Base-by-base conservation (phyloP, 176 grass and related monocot genomes). In the Oryza officinalis region DNA sequence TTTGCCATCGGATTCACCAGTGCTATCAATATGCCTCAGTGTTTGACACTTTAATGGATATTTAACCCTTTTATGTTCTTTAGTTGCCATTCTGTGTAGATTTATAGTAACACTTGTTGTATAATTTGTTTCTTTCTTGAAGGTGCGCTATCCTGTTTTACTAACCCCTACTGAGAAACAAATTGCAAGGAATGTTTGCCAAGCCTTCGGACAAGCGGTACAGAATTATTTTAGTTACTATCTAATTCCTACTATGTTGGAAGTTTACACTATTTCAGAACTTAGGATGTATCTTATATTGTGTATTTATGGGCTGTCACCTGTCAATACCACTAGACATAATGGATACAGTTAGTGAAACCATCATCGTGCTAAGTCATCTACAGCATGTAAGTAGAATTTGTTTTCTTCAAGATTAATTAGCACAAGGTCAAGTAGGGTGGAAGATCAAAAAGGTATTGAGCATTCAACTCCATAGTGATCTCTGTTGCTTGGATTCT, bases 71-170 rank as follows among this genome's bases (percentile, higher is more conserved):
- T 41, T 43, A 61, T 78, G 33, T 70, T 25, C 43, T 43, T 69
- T 63, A 65, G 27, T 73, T 80, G 9, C 43, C 15, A 8, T 74
- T 57, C 65, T 72, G n/a, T 65, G 52, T 78, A 73, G 15, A 79
- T 63, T 40, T 75, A 52, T 26, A 79, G 23, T 72, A 33, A 49
- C 31, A 72, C 1, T 68, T 59, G 14, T 28, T 40, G 49, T 77
- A 35, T 85, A 81, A 76, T 71, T 71, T 75, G 67, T 40, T 6
- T 76, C 85, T 86, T 89, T 18, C 27, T 85, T 93, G 54, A 69
- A 98, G 95, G 92, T 98, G 52, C 92, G 95, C 26, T 98, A 98
- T 86, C 95, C 95, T 81, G 95, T 98, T 85, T 69, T 98, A 63
- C 66, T 98, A 57, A 94, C 88, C 47, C 95, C 92, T 68, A 59